These are phyloP conservation scores for Candida glucosophila DNA, from an alignment of 1,139 yeast species.

Conservation along the genomic window DNA sequence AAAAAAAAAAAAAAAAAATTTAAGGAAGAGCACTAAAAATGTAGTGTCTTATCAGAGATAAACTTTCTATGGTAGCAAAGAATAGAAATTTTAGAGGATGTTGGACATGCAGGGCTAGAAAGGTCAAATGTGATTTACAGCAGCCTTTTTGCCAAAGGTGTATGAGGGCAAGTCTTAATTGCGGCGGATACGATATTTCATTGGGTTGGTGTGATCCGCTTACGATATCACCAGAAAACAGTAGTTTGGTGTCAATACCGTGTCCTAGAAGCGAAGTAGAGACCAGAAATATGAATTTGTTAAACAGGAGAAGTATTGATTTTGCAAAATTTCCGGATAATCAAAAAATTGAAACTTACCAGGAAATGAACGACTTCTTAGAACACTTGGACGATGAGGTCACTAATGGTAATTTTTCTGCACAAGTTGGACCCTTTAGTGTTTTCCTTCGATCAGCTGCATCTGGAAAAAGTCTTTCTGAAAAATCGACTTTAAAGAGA, in stretches of 20 bases:
- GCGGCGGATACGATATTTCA: constrained; percentile 34
- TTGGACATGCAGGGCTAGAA: constrained; percentile 44
- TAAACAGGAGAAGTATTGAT: constrained; percentile 30
- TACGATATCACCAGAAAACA: constrained; percentile 15
- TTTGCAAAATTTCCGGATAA: constrained; percentile 24
- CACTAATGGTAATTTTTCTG: too few species aligned
- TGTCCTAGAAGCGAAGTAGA: constrained; percentile 11
- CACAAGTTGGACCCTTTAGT: constrained; percentile 1
- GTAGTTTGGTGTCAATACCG: constrained; percentile 13
- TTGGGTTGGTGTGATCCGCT: constrained; percentile 34
- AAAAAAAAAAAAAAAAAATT: too few species aligned
- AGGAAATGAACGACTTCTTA: constrained; percentile 18
- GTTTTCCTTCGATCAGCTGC: too few species aligned
- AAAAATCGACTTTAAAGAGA: too few species aligned
- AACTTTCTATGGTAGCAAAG: constrained; percentile 23
- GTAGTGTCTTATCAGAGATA: too few species aligned
- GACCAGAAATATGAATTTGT: constrained; percentile 15
- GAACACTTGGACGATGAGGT: constrained; percentile 16
- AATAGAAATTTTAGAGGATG: constrained; percentile 42
- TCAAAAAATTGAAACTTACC: constrained; percentile 25
- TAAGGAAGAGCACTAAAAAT: too few species aligned
- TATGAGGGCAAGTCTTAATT: constrained; percentile 27
- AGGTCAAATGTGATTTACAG: constrained; percentile 41
- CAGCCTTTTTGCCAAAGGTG: constrained; percentile 38
- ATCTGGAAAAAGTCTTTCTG: too few species aligned